phyloP scores from a whole-genome alignment of 2,329 filamentous ascomycete genomes.

The Sporothrix curviconia region DNA sequence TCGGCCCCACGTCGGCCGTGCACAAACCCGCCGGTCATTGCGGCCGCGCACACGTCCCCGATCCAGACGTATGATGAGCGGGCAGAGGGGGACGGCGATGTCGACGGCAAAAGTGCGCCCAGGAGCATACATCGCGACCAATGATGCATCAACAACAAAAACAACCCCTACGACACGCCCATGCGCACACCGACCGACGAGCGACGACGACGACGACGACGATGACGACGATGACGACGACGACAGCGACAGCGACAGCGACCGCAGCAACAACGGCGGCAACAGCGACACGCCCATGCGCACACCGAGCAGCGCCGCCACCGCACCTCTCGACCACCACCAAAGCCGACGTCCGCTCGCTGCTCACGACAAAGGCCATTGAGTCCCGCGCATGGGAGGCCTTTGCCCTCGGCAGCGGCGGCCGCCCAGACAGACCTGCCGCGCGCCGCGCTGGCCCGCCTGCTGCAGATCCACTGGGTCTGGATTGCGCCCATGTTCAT shows the following conservation, averaged over 20 bases:
- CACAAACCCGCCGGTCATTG: constrained; percentile 21
- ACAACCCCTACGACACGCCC: no score
- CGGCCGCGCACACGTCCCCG: constrained; percentile 14
- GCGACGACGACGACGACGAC: constrained; percentile 15
- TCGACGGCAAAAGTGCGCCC: no score
- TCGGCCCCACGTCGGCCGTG: constrained; percentile 25
- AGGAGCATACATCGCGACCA: no score
- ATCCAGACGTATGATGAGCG: constrained; percentile 16
- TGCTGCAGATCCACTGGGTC: constrained; percentile 23
- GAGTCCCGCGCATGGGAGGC: constrained; percentile 23
- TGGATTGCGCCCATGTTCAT: constrained; percentile 26
- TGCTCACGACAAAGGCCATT: constrained; percentile 21
- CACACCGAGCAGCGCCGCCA: neutral
- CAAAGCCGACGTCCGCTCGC: constrained; percentile 18
- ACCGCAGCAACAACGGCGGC: neutral
- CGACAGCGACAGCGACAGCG: neutral
- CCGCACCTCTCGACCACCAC: neutral
- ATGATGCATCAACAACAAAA: no score
- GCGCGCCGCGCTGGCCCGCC: constrained; percentile 16
- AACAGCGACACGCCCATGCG: neutral
- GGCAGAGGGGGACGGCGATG: no score
- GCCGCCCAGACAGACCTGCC: constrained; percentile 22
- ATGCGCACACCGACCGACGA: no score
- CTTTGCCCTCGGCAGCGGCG: constrained; percentile 24
- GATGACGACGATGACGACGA: neutral